Evolutionary conservation across 2,329 filamentous ascomycete species (phyloP), one percentile per base, ranked within the genome.

Genomic region (Fusarium algeriense): DNA sequence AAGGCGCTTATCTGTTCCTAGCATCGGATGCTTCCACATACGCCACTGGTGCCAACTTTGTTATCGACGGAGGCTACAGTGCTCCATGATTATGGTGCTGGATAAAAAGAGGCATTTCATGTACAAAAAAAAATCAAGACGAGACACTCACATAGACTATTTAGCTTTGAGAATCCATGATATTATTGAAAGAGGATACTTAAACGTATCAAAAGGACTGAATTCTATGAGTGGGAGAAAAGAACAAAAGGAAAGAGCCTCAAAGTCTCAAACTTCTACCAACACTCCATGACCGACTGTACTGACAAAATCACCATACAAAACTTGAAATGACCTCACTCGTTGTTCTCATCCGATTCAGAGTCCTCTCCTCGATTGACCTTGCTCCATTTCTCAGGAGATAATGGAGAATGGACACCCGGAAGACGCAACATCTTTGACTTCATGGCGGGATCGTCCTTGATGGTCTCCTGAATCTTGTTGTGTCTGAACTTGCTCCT

Each of bases 1-100:
- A 76, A 60, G 74, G 74, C 10, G 70, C 70, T 28, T 76, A 76
- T 53, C 48, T 76, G 5, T 76, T 73, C 49, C 59, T 76, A 54
- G 79, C 76, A 44, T 78, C 79, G 46, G 78, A 79, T 55, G 75
- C 78, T 43, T 79, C 75, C 23, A 78, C 78, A 12, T 79, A 79
- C 40, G 76, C 78, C 23, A 79, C 78, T 7, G 78, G 78, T 30
- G 76, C 78, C 34, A 79, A 79, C 64, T 78, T 79, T 60, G 65
- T 76, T 30, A 68, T 79, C 15, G 78, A 79, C 30, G 78, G 78
- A 32, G 78, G 78, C 4, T 79, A 79, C 55, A 78, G 71, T n/a
- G 74, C 74, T 53, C 74, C 74, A 48, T 76, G 37, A 35, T 23
- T 20, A 20, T 10, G 14, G 10, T 20, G n/a, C 38, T 19, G 17